Conservation (phyloP, 106 monocot species). For the Ottelia alismoides region DNA sequence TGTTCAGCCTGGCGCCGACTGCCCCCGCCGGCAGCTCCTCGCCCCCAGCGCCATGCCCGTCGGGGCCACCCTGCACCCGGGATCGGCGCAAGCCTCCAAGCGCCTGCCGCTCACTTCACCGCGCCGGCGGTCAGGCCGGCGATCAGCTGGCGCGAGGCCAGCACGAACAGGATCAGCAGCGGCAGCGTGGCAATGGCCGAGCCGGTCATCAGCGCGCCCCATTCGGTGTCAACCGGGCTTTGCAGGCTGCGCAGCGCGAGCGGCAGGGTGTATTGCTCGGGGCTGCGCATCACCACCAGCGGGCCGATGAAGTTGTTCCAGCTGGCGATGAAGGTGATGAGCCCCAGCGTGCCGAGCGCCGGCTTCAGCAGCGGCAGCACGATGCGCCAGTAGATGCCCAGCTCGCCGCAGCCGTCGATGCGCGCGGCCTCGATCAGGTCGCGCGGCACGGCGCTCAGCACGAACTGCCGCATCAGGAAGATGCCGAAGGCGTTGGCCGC, state of each 20-base stretch:
- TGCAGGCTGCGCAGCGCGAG: background rate
- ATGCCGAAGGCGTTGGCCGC: background rate
- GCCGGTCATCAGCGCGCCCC: background rate
- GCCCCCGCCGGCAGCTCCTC: too few relatives aligned
- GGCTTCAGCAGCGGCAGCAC: background rate
- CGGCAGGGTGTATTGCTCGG: background rate
- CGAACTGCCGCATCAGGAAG: background rate
- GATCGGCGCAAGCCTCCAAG: too few relatives aligned
- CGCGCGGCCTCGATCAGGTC: background rate
- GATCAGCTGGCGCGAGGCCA: background rate
- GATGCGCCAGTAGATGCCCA: background rate
- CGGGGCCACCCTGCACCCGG: too few relatives aligned
- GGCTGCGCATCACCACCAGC: background rate
- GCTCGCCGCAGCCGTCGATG: background rate
- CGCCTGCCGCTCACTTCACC: too few relatives aligned
- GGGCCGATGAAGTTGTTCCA: background rate
- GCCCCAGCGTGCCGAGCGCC: background rate
- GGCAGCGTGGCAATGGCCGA: background rate
- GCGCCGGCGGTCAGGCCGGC: background rate
- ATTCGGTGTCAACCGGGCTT: background rate
- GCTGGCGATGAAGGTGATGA: background rate
- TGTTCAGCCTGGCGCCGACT: too few relatives aligned
- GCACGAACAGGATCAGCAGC: background rate
- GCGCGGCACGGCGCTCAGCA: background rate
- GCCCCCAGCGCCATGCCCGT: too few relatives aligned